Evolutionary conservation across 148 eudicot genomes (phyloP).

Genomic region (Cornus kousa): DNA sequence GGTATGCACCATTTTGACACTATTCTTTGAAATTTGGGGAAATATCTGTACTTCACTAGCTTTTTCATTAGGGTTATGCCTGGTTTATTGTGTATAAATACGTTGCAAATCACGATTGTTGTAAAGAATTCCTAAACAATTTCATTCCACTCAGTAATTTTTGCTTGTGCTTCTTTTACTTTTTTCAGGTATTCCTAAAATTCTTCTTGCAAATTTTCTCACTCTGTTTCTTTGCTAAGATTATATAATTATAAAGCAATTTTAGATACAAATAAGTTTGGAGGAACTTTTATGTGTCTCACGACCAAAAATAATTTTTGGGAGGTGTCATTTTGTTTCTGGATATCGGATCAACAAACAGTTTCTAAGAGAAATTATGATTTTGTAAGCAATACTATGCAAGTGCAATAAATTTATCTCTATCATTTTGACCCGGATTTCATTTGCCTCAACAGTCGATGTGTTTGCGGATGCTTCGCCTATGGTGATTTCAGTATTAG

Average conservation of each 20-base stretch:
- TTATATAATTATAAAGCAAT: background rate
- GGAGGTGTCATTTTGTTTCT: no score
- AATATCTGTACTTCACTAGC: background rate
- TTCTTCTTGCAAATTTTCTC: background rate
- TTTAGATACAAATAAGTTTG: background rate
- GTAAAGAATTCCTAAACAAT: background rate
- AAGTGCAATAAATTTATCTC: background rate
- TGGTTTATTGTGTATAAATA: background rate
- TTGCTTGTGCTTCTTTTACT: background rate
- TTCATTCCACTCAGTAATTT: slow-evolving; percentile 23
- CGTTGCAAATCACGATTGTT: background rate
- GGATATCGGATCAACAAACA: no score
- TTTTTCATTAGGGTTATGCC: background rate
- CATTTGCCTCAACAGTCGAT: slow-evolving; percentile 37
- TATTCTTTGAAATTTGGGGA: background rate
- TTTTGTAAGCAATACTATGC: background rate
- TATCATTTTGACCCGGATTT: background rate
- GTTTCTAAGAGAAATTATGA: no score
- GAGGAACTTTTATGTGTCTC: background rate
- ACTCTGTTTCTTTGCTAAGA: background rate
- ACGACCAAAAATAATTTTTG: no score
- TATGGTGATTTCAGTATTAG: slow-evolving; percentile 64
- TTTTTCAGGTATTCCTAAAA: background rate
- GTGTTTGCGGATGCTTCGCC: slow-evolving; percentile 67
- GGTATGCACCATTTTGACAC: slow-evolving; percentile 35